Conservation (phyloP, 2,329 filamentous ascomycete genomes). For the Stachybotrys chartarum region DNA sequence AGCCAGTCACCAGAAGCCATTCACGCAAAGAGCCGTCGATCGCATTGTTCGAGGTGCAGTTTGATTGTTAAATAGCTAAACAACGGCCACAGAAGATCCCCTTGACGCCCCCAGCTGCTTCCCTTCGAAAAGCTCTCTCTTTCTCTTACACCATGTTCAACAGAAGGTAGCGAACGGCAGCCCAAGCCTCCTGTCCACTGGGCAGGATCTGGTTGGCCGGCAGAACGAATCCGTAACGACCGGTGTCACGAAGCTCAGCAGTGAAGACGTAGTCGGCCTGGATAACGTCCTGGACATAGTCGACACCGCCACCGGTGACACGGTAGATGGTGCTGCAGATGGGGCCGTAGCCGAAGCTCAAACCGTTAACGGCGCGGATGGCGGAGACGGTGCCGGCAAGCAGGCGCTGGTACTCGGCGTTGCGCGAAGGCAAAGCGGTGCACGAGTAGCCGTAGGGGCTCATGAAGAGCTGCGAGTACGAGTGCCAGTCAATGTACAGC, state of each 20-base stretch:
- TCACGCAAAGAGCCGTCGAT: too few species aligned
- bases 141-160: constrained; percentile 20
- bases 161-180: constrained; percentile 52
- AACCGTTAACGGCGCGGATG: constrained; percentile 34
- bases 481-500: constrained; percentile 57
- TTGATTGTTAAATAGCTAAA: not conserved
- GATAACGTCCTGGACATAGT: constrained; percentile 33
- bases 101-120: not conserved
- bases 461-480: constrained; percentile 54
- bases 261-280: constrained; percentile 31
- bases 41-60: not conserved
- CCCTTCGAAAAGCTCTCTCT: not conserved
- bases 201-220: constrained; percentile 32
- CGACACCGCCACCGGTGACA: constrained; percentile 35
- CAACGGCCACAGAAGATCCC: not conserved
- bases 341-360: constrained; percentile 34
- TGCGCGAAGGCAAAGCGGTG: constrained; percentile 33
- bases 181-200: constrained; percentile 32
- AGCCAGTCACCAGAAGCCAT: too few species aligned
- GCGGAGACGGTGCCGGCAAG: constrained; percentile 39
- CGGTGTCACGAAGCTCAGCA: constrained; percentile 27
- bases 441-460: constrained; percentile 51
- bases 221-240: constrained; percentile 31
- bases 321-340: constrained; percentile 55
- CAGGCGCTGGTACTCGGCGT: constrained; percentile 38